A percentile compares a stretch with the other conserved stretches of the same genome.
Evolutionary conservation across 2,329 filamentous ascomycete genomes (phyloP).

Genomic region (Hyphodiscus sp.): DNA sequence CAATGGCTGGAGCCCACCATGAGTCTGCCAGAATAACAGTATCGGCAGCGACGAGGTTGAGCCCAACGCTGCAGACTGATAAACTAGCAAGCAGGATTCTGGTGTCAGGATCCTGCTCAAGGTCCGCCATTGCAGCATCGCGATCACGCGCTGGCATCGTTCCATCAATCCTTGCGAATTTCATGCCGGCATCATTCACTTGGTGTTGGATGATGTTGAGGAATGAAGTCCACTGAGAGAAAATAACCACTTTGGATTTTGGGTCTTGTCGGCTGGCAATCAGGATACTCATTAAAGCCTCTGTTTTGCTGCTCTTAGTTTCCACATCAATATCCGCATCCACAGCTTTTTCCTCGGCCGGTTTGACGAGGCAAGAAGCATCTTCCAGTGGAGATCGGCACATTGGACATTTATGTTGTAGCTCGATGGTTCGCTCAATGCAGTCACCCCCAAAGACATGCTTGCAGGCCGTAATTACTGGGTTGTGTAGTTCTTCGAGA

Average conservation of each 20-base stretch:
- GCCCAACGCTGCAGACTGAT: constrained; percentile 74
- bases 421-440: constrained; percentile 66
- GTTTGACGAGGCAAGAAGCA: constrained; percentile 56
- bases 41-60: constrained; percentile 81
- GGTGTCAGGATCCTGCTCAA: constrained; percentile 61
- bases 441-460: constrained; percentile 73
- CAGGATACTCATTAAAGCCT: constrained; percentile 70
- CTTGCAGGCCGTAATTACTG: constrained; percentile 79
- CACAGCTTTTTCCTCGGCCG: constrained; percentile 49
- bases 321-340: constrained; percentile 52
- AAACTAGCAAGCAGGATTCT: constrained; percentile 77
- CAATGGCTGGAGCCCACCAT: constrained; percentile 91
- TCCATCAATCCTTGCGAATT: constrained; percentile 70
- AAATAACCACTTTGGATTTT: constrained; percentile 64
- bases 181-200: constrained; percentile 52
- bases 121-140: constrained; percentile 62
- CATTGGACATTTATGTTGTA: constrained; percentile 77
- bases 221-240: constrained; percentile 74
- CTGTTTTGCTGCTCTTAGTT: constrained; percentile 73
- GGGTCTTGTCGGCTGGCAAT: constrained; percentile 59
- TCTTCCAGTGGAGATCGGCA: constrained; percentile 65
- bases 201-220: constrained; percentile 65
- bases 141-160: constrained; percentile 65
- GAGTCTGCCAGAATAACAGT: constrained; percentile 78
- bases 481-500: constrained; percentile 62